Conservation (phyloP, 169 alveolate genomes). For the Plasmodium berghei region DNA sequence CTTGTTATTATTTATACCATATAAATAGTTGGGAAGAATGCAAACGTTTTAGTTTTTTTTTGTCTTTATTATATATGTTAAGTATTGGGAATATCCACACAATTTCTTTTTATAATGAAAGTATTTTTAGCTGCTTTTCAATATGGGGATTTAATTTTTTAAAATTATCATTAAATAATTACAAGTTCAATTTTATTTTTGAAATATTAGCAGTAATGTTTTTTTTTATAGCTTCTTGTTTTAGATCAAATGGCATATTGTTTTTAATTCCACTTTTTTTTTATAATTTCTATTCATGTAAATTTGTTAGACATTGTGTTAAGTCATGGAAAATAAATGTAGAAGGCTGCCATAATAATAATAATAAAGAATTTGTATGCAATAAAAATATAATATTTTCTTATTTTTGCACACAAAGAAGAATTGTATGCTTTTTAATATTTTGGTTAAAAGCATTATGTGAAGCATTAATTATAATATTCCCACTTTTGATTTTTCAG, state of each 20-base stretch:
- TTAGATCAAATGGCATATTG: conserved; percentile 84
- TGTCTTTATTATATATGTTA: conserved; percentile 21
- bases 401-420: conserved; percentile 11
- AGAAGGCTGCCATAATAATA: not conserved
- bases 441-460: conserved; percentile 80
- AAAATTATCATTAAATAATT: conserved; percentile 10
- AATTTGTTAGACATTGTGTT: conserved; percentile 9
- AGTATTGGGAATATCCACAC: conserved; percentile 55
- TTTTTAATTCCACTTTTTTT: conserved; percentile 82
- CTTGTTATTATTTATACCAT: conserved; percentile 17
- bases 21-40: conserved; percentile 16
- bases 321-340: not conserved
- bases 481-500: conserved; percentile 81
- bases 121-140: conserved; percentile 72
- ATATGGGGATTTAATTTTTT: conserved; percentile 77
- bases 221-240: conserved; percentile 36
- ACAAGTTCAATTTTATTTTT: conserved; percentile 9
- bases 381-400: not conserved
- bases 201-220: conserved; percentile 47
- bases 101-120: conserved; percentile 61
- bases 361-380: too few species aligned
- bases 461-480: conserved; percentile 77
- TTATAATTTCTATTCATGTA: conserved; percentile 75
- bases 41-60: conserved; percentile 24
- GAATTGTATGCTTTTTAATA: conserved; percentile 14